phyloP scores from a whole-genome alignment of 2,329 filamentous ascomycete genomes.

The Talaromyces sp. region DNA sequence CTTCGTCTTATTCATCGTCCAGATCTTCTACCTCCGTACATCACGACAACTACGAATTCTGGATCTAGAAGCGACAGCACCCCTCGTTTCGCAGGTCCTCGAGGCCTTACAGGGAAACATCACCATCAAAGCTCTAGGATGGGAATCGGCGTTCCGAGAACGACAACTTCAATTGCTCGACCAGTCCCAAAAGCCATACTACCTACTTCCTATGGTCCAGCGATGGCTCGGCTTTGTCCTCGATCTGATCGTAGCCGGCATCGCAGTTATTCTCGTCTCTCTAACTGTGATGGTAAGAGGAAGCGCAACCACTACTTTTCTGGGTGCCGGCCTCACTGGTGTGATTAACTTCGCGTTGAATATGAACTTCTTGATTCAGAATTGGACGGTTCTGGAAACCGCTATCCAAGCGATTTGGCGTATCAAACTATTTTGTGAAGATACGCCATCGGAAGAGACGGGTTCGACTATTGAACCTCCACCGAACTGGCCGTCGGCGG shows the following conservation, averaged over 20 bases:
- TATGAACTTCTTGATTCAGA: constrained; percentile 51
- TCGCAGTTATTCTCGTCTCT: constrained; percentile 49
- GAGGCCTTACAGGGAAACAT: constrained; percentile 55
- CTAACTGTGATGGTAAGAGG: constrained; percentile 43
- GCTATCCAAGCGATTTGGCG: constrained; percentile 55
- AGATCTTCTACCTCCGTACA: constrained; percentile 58
- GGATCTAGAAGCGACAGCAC: constrained; percentile 60
- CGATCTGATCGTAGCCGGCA: constrained; percentile 47
- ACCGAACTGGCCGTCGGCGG: background rate
- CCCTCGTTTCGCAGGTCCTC: constrained; percentile 56
- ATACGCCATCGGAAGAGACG: constrained; percentile 43
- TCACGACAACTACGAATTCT: constrained; percentile 59
- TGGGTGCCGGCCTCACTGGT: constrained; percentile 49
- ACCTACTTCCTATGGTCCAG: constrained; percentile 56
- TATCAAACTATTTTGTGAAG: constrained; percentile 51
- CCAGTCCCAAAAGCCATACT: constrained; percentile 55
- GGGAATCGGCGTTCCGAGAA: constrained; percentile 43
- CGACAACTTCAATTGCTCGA: constrained; percentile 51
- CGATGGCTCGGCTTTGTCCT: constrained; percentile 55
- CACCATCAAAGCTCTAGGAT: constrained; percentile 57
- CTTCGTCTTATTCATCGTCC: constrained; percentile 42
- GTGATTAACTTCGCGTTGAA: constrained; percentile 44
- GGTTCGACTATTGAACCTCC: background rate
- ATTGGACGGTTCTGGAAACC: constrained; percentile 58
- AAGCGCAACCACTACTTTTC: background rate